phyloP scores from a whole-genome alignment of 2,329 filamentous ascomycete genomes.

The Epichloe gansuensis region DNA sequence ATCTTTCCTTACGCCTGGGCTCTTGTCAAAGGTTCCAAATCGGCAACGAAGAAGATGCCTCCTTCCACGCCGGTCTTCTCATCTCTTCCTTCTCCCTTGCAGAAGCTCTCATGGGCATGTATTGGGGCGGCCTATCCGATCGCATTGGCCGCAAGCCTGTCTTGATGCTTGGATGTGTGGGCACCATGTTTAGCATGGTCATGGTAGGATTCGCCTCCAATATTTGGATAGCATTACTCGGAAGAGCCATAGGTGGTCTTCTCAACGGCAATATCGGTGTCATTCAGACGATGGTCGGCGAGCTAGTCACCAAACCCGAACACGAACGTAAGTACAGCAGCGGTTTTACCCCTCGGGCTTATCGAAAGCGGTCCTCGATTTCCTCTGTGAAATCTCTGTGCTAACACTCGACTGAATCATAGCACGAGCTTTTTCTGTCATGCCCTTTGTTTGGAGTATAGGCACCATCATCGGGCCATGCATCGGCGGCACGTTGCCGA shows the following conservation, averaged over 20 bases:
- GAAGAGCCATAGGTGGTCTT: conserved; percentile 65
- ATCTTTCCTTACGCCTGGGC: conserved; percentile 90
- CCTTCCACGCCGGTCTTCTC: conserved; percentile 76
- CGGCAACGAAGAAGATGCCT: conserved; percentile 62
- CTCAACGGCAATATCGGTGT: conserved; percentile 88
- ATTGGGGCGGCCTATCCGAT: conserved; percentile 78
- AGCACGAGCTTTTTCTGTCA: conserved; percentile 78
- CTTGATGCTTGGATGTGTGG: conserved; percentile 66
- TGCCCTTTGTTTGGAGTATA: conserved; percentile 90
- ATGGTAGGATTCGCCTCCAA: conserved; percentile 73
- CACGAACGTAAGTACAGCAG: conserved; percentile 61
- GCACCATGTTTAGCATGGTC: conserved; percentile 72
- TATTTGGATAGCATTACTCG: conserved; percentile 71
- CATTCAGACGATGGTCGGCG: conserved; percentile 86
- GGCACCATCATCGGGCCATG: conserved; percentile 82
- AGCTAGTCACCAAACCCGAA: conserved; percentile 70
- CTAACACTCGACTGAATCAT: conserved; percentile 9
- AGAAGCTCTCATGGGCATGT: conserved; percentile 75
- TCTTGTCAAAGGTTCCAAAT: conserved; percentile 66
- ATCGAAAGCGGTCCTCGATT: background rate
- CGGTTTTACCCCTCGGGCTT: too few species aligned
- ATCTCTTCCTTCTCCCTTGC: conserved; percentile 77
- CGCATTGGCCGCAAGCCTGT: conserved; percentile 75
- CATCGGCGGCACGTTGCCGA: conserved; percentile 75
- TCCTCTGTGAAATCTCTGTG: background rate